Evolutionary conservation across 305 asterid genomes (phyloP), one percentile per base, ranked within the genome.

Genomic region (Fraxinus angustifolia): DNA sequence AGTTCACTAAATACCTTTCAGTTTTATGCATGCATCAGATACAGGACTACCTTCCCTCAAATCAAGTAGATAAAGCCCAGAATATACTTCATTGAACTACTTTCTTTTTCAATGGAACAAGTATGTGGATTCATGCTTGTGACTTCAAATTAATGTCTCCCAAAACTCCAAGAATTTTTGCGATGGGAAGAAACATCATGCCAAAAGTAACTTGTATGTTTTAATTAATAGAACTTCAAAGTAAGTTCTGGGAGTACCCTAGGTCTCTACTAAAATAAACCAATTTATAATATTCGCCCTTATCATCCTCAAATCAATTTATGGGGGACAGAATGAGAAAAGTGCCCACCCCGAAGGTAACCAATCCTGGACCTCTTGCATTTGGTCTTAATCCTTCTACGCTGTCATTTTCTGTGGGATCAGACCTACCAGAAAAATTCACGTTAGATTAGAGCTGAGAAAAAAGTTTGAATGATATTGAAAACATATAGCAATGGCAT

Each of bases 321-420:
- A 48, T 48, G 23, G 68, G 14, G 17, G 2, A 33, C 45, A 70
- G 42, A 71, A 76, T 2, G 23, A 50, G 71, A 76, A 74, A 81
- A 31, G 78, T 74, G 88, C 98, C 68, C 87, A 88, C 91, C 91
- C 92, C 92, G 78, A 88, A 89, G 50, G 91, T 89, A 77, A 89
- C 92, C 83, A 89, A 82, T 62, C 92, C 92, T 21, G 92, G 92
- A 78, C 92, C 91, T 87, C 92, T 89, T 70, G 92, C 92, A 82
- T 89, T 89, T 17, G 92, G 91, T 33, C 92, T 86, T 58, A 89
- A 67, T 76, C 92, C 92, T 86, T 89, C 92, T 71, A 89, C 92
- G 67, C 92, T 89, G 83, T 89, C 92, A 83, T 89, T 89, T 84
- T 89, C 92, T 77, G 92, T 89, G 50, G 92, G 92, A 76, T 89